Evolutionary conservation across 1,139 yeast species (phyloP).

Genomic region (Geotrichum restrictum): DNA sequence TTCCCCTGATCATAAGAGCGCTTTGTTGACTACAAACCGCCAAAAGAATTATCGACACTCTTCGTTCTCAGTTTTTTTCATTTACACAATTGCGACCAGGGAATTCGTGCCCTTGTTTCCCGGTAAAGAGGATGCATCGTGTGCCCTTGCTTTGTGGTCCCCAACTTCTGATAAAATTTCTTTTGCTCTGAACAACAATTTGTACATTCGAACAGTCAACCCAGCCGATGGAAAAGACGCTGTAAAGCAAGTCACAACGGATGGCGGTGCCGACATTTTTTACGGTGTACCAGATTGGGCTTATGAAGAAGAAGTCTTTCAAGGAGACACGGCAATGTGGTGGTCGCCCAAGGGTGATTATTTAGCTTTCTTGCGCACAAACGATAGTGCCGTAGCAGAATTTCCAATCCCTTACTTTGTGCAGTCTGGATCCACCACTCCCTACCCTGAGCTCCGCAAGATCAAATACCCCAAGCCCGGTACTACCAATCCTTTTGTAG

Average conservation of each 20-base stretch:
- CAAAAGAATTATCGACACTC: conserved; percentile 75
- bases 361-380: conserved; percentile 60
- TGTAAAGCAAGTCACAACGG: conserved; percentile 52
- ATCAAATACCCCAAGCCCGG: conserved; percentile 93
- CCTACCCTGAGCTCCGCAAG: conserved; percentile 54
- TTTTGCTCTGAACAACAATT: conserved; percentile 61
- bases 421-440: conserved; percentile 39
- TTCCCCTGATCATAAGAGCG: conserved; percentile 44
- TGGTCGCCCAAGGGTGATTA: conserved; percentile 75
- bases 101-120: conserved; percentile 44
- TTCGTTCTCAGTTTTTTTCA: conserved; percentile 61
- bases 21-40: conserved; percentile 51
- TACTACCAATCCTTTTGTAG: conserved; percentile 59
- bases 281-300: conserved; percentile 97
- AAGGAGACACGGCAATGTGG: conserved; percentile 68
- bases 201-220: conserved; percentile 48
- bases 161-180: conserved; percentile 66
- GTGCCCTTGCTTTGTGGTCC: conserved; percentile 66
- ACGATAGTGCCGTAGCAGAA: conserved; percentile 67
- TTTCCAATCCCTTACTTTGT: conserved; percentile 64
- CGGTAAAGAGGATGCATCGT: conserved; percentile 31
- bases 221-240: conserved; percentile 27
- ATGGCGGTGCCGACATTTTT: conserved; percentile 62
- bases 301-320: conserved; percentile 86
- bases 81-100: conserved; percentile 45